A percentile compares a stretch with the other conserved stretches of the same genome.
phyloP scores from a whole-genome alignment of 257 asterid species.

The Penstemon barbatus region DNA sequence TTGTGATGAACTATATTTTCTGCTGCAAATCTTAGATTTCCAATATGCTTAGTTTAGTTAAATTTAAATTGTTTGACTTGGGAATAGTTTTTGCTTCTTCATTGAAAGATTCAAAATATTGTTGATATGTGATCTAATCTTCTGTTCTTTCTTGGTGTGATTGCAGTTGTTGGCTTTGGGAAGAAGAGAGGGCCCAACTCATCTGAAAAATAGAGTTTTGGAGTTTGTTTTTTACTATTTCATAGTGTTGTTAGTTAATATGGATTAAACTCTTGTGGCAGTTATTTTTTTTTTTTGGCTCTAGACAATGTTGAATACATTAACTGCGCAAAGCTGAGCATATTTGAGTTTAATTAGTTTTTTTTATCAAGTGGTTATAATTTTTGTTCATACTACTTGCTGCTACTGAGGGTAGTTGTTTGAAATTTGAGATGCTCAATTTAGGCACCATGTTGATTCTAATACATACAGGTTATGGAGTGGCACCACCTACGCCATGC shows the following conservation, averaged over 20 bases:
- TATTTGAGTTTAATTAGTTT: constrained; percentile 13
- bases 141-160: neutral
- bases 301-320: constrained; percentile 8
- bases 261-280: constrained; percentile 1
- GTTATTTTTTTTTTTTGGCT: neutral
- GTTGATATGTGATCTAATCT: neutral
- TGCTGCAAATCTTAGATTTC: too few relatives aligned
- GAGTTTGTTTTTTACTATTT: constrained; percentile 14
- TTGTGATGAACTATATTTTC: too few relatives aligned
- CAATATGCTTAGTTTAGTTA: too few relatives aligned
- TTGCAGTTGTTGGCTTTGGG: constrained; percentile 73
- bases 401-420: too few relatives aligned
- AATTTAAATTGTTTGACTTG: too few relatives aligned
- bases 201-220: constrained; percentile 58
- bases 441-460: too few relatives aligned
- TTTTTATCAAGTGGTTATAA: neutral
- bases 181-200: constrained; percentile 68
- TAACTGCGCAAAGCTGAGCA: neutral
- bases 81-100: neutral
- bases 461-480: too few relatives aligned
- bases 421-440: too few relatives aligned
- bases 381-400: too few relatives aligned
- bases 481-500: too few relatives aligned
- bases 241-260: constrained; percentile 19
- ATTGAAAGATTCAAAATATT: too few relatives aligned